phyloP scores from a whole-genome alignment of 805 yeast species.

The Clavispora santaluciae region DNA sequence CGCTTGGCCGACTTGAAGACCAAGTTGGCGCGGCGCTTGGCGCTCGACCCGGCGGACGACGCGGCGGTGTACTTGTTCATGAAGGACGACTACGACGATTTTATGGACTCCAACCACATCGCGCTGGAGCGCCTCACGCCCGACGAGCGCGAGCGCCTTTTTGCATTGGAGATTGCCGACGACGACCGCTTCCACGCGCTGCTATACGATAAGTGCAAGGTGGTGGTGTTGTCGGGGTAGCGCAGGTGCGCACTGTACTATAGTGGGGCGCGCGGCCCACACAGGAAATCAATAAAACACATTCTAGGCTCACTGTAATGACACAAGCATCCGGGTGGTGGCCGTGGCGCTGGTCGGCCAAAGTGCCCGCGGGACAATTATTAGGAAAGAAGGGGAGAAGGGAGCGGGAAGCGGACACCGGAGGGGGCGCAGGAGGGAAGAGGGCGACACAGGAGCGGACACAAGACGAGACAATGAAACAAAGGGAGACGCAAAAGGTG shows the following conservation, averaged over 20 bases:
- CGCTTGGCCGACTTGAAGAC: conserved; percentile 45
- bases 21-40: conserved; percentile 47
- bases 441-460: neutral
- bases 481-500: neutral
- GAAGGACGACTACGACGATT: conserved; percentile 41
- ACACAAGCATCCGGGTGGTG: neutral
- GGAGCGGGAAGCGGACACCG: too few species aligned
- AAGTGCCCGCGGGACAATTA: too few species aligned
- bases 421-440: too few species aligned
- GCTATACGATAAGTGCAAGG: conserved; percentile 40
- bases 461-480: neutral
- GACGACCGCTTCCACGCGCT: conserved; percentile 36
- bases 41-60: conserved; percentile 31
- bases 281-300: conserved; percentile 1
- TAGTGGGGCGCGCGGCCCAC: neutral
- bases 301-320: neutral
- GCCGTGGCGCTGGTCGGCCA: too few species aligned
- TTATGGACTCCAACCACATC: conserved; percentile 26
- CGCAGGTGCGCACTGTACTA: neutral
- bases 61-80: conserved; percentile 31
- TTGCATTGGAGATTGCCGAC: conserved; percentile 33
- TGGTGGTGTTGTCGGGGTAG: conserved; percentile 25
- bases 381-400: too few species aligned
- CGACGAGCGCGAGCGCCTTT: conserved; percentile 23
- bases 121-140: conserved; percentile 24